These are phyloP conservation scores for Penicillium glabrum DNA, from an alignment of 2,329 filamentous ascomycete species.

Conservation along the genomic window DNA sequence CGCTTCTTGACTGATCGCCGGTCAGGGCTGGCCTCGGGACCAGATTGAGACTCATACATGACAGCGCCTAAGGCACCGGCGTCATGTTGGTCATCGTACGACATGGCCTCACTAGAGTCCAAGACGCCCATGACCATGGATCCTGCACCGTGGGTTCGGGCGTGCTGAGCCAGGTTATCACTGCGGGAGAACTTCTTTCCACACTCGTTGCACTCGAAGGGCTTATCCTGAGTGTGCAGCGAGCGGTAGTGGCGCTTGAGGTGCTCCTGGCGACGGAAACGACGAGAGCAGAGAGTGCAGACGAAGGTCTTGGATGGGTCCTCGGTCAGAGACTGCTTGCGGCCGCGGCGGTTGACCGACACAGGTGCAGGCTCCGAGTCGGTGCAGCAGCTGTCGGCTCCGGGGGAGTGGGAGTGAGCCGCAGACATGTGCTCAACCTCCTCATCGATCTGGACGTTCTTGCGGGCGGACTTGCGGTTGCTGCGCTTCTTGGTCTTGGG, in stretches of 20 bases:
- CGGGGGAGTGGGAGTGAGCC: constrained; percentile 45
- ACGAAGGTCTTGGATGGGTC: constrained; percentile 98
- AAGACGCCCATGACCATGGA: constrained; percentile 89
- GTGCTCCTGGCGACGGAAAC: constrained; percentile 97
- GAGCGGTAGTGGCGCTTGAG: constrained; percentile 98
- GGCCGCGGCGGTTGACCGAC: constrained; percentile 83
- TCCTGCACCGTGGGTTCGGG: constrained; percentile 86
- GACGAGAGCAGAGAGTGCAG: constrained; percentile 92
- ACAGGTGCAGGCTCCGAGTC: constrained; percentile 41
- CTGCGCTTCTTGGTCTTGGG: constrained; percentile 52
- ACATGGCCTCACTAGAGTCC: constrained; percentile 63
- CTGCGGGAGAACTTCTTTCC: constrained; percentile 99
- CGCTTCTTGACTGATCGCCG: constrained; percentile 70
- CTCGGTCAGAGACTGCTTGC: constrained; percentile 97
- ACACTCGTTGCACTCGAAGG: constrained; percentile 95
- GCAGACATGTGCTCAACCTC: constrained; percentile 42
- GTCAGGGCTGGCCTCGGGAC: constrained; percentile 55
- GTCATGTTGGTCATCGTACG: constrained; percentile 55
- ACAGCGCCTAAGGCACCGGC: constrained; percentile 70
- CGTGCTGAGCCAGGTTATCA: constrained; percentile 95
- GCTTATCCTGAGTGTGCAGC: constrained; percentile 97
- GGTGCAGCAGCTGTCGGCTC: constrained; percentile 48
- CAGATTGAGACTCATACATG: constrained; percentile 75
- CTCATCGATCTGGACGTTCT: constrained; percentile 50
- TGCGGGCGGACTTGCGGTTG: constrained; percentile 44